These are phyloP conservation scores for Pachysolen tannophilus DNA, from an alignment of 805 yeast species.

Conservation along the genomic window DNA sequence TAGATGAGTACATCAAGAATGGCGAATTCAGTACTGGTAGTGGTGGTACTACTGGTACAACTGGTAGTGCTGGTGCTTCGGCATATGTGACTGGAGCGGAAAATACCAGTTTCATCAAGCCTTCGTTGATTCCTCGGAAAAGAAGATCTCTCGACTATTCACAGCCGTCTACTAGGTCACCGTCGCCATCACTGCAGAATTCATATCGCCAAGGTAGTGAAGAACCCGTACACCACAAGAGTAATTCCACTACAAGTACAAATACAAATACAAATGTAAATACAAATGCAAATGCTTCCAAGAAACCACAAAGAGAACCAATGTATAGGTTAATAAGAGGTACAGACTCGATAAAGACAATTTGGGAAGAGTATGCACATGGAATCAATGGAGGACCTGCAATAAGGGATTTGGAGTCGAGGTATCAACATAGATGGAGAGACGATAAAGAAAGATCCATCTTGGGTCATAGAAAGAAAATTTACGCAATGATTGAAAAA, in stretches of 20 bases:
- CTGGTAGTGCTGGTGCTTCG: neutral
- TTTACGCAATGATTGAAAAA: conserved; percentile 45
- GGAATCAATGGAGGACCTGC: conserved; percentile 47
- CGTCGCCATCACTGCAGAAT: neutral
- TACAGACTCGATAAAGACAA: conserved; percentile 33
- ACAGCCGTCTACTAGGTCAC: conserved; percentile 14
- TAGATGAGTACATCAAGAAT: conserved; percentile 5
- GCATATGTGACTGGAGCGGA: neutral
- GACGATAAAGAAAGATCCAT: conserved; percentile 43
- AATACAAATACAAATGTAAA: no score
- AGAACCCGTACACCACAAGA: neutral
- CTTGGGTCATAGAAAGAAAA: conserved; percentile 42
- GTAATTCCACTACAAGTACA: neutral
- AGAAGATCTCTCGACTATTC: conserved; percentile 22
- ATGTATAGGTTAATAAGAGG: conserved; percentile 8
- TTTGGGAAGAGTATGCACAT: conserved; percentile 49
- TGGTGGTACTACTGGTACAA: neutral
- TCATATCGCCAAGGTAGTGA: neutral
- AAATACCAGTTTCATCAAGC: neutral
- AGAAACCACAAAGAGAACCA: conserved; percentile 5
- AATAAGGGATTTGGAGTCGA: conserved; percentile 36
- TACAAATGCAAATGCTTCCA: no score
- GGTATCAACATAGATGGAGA: conserved; percentile 49
- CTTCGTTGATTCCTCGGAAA: neutral
- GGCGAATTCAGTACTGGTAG: no score